These are phyloP conservation scores for Boletus barrowsii DNA, from an alignment of 768 basidiomycete species.

Conservation along the genomic window DNA sequence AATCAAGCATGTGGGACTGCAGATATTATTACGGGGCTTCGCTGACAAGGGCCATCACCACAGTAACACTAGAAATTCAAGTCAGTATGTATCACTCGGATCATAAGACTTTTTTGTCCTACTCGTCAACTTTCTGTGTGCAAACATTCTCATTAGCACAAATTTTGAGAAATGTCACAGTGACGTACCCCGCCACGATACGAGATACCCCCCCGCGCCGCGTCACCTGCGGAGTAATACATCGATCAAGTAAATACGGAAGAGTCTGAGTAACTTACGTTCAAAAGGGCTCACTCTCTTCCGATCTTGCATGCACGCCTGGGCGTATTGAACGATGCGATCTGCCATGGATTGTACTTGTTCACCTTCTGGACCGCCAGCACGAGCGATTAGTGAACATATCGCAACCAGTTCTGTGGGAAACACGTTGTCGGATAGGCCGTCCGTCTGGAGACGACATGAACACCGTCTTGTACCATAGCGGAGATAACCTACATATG, in stretches of 20 bases:
- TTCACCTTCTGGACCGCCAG: conserved; percentile 52
- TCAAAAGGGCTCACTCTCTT: conserved; percentile 72
- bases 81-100: conserved; percentile 11
- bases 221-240: conserved; percentile 44
- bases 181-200: conserved; percentile 74
- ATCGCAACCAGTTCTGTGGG: conserved; percentile 67
- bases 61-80: conserved; percentile 53
- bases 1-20: neutral
- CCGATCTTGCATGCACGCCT: conserved; percentile 65
- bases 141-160: conserved; percentile 4
- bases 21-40: conserved; percentile 50
- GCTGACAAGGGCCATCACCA: conserved; percentile 63
- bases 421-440: conserved; percentile 58
- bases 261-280: conserved; percentile 39
- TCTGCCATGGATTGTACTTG: conserved; percentile 73
- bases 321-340: conserved; percentile 66
- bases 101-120: conserved; percentile 27
- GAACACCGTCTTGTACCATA: neutral
- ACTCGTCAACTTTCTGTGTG: conserved; percentile 78
- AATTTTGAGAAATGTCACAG: conserved; percentile 1
- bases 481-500: conserved; percentile 37
- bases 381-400: conserved; percentile 60
- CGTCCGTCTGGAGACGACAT: conserved; percentile 44
- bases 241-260: conserved; percentile 3
- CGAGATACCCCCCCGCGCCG: conserved; percentile 59